These are phyloP conservation scores for Oleoguttula mirabilis DNA, from an alignment of 495 filamentous ascomycete genomes.

Conservation along the genomic window DNA sequence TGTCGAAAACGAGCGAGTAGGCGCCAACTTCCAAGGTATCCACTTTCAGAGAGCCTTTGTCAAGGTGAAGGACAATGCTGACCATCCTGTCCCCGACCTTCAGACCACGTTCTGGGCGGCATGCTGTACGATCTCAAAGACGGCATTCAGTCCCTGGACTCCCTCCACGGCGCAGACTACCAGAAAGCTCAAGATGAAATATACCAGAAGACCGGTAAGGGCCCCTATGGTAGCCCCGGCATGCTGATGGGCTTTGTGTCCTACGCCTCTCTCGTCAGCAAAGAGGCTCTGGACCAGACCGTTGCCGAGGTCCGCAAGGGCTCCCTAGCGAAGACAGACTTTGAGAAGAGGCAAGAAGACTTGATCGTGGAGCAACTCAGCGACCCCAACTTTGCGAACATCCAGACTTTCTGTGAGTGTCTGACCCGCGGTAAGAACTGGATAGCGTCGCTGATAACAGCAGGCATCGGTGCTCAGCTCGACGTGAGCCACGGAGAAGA, in stretches of 20 bases:
- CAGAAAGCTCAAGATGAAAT: conserved; percentile 19
- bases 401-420: conserved; percentile 21
- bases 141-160: conserved; percentile 16
- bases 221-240: conserved; percentile 23
- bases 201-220: conserved; percentile 22
- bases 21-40: conserved; percentile 24
- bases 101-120: conserved; percentile 21
- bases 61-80: no score
- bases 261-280: conserved; percentile 19
- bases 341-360: conserved; percentile 25
- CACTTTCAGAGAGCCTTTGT: no score
- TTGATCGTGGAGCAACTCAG: conserved; percentile 18
- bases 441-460: neutral
- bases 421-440: neutral
- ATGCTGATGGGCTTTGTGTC: conserved; percentile 27
- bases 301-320: conserved; percentile 21
- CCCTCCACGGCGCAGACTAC: conserved; percentile 16
- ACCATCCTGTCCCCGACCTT: no score
- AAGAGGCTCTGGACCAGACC: conserved; percentile 19
- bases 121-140: conserved; percentile 20
- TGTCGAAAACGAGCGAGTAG: conserved; percentile 18
- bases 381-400: conserved; percentile 21
- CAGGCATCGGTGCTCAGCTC: conserved; percentile 20
- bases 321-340: conserved; percentile 21
- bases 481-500: conserved; percentile 17